Base-by-base conservation (phyloP, 345 rosid genomes). In the Physaria fendleri region DNA sequence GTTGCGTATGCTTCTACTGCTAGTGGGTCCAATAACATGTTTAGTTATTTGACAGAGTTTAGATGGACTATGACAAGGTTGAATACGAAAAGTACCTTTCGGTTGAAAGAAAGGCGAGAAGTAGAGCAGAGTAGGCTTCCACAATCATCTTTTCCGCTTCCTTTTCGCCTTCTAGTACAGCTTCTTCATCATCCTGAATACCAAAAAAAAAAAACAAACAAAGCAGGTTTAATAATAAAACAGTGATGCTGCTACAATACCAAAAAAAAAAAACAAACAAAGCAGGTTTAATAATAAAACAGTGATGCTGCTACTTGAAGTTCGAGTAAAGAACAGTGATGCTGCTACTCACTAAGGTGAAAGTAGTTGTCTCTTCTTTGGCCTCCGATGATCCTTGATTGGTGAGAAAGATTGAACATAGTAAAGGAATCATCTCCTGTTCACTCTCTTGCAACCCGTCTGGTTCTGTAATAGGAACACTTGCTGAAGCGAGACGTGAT, bases 81-180 rank as follows among this genome's bases (percentile, higher is more conserved):
- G n/a, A n/a, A 47, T 12, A 28, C 3, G 15, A 25, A 22, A n/a
- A 24, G 2, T 65, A 88, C 98, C 96, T 85, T 74, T 81, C 83
- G 4, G 88, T 91, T 22, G 98, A 85, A 38, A 91, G 89, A 71
- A 91, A 91, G 22, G 98, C 96, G 5, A 91, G 92, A 17, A 91
- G 76, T 45, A 91, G 70, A 16, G 98, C 98, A 4, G 98, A 73
- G 59, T 91, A 91, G 24, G 95, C 96, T 79, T 85, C 98, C 12
- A 91, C 83, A 18, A 88, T 91, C 96, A 84, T 88, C 81, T 84
- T 88, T 76, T 85, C 96, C 0, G 95, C 96, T 76, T 88, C 98
- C 70, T 85, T 91, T 76, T 91, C 96, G 59, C 91, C 90, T 81
- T 88, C 76, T 61, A 82, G 68, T 56, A 91, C 20, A 18, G 83